Base-by-base conservation (phyloP, 805 yeast species). In the Candida rishiriensis region DNA sequence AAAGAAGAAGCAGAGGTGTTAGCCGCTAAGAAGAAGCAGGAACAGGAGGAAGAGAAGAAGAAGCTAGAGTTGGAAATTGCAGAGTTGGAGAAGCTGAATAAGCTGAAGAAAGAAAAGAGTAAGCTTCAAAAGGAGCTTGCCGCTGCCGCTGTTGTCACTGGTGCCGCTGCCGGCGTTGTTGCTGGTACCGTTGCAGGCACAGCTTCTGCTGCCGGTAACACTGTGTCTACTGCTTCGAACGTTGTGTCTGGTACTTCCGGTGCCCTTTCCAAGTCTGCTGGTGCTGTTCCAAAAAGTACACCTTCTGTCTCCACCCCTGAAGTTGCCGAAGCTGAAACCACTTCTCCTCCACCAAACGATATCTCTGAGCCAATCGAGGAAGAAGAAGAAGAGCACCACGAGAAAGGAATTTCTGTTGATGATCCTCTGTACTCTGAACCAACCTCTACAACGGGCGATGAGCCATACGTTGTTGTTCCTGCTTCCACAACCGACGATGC, bases 71-170 rank as follows among this genome's bases (percentile, higher is more conserved):
- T 38, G 50, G 47, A 34, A 59, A 46, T 10, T 34, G 63, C 51
- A 34, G 52, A 40, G 43, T 49, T 43, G 43, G 51, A 37, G 57
- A 59, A 49, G 50, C 51, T 57, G 47, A 47, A 49, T 48, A 46
- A 39, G 48, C 43, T 15, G 51, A 63, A 59, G 47, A 53, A 34
- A 72, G 66, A 42, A 60, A 65, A 42, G 66, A 59, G 43, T 64
- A 60, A 31, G 64, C 68, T 52, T 59, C 55, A 51, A 14, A 60
- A 61, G 54, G 65, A 63, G 29, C 59, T 70, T 46, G 63, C 70
- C 47, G 70, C 62, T 42, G 71, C 70, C 50, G 65, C 49, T 68
- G 69, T 55, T 65, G 63, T 43, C 63, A 48, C 64, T 50, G 49
- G 42, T 34, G 47, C 43, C 14, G 54, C 48, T 17, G 56, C 49